A percentile compares a stretch with the other conserved stretches of the same genome.
These are phyloP conservation scores for Cryphonectria radicalis DNA, from an alignment of 2,329 filamentous ascomycete genomes.

Conservation along the genomic window DNA sequence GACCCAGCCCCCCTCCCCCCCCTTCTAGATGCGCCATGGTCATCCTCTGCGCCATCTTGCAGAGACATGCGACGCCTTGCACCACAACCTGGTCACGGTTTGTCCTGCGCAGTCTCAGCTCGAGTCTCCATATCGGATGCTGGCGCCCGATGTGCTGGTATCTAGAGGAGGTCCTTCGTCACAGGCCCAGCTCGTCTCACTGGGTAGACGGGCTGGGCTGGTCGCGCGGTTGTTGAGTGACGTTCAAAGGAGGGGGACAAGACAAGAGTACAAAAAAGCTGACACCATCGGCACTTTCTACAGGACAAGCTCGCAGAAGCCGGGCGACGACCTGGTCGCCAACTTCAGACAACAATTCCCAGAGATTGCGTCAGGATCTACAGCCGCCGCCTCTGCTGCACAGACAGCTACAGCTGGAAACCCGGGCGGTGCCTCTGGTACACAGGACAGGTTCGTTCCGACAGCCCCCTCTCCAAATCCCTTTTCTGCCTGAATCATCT, in stretches of 20 bases:
- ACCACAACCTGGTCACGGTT: neutral
- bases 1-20: neutral
- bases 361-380: slow-evolving; percentile 58
- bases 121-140: neutral
- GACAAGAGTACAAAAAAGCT: slow-evolving; percentile 12
- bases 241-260: no score
- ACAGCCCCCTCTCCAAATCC: neutral
- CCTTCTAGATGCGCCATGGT: neutral
- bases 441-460: slow-evolving; percentile 40
- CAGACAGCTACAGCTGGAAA: slow-evolving; percentile 41
- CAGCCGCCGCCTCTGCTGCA: slow-evolving; percentile 48
- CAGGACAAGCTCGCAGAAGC: slow-evolving; percentile 82
- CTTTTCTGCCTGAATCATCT: neutral
- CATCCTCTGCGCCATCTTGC: neutral
- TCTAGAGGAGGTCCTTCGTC: neutral
- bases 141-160: neutral
- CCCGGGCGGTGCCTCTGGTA: slow-evolving; percentile 35
- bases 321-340: slow-evolving; percentile 80
- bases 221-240: neutral
- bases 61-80: neutral
- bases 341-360: slow-evolving; percentile 85
- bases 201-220: neutral
- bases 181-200: neutral
- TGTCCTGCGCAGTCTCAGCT: neutral
- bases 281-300: slow-evolving; percentile 7